Evolutionary conservation across 345 rosid species (phyloP).

Genomic region (Salix caprea): DNA sequence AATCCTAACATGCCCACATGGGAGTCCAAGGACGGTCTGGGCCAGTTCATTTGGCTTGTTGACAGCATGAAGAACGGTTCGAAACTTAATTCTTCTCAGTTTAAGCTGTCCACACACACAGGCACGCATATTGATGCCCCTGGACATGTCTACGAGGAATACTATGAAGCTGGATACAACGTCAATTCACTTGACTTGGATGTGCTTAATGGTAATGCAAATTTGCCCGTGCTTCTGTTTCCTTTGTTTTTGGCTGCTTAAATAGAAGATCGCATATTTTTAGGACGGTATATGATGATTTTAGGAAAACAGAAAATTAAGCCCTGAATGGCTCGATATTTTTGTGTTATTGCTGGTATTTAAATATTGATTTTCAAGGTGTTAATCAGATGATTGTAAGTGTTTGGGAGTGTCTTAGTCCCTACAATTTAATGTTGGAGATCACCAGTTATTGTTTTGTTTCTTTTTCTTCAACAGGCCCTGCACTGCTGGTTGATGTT

Average conservation of each 20-base stretch:
- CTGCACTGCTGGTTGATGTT: slow-evolving; percentile 25
- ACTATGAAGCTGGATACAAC: slow-evolving; percentile 48
- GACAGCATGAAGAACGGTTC: slow-evolving; percentile 48
- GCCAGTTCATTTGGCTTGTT: slow-evolving; percentile 35
- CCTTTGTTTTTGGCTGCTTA: neutral
- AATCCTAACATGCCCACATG: slow-evolving; percentile 32
- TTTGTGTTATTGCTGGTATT: no score
- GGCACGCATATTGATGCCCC: slow-evolving; percentile 62
- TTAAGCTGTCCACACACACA: slow-evolving; percentile 38
- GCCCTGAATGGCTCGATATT: no score
- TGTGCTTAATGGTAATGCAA: neutral
- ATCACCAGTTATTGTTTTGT: neutral
- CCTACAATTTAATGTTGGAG: neutral
- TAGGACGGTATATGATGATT: no score
- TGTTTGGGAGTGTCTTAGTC: neutral
- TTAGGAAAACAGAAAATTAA: no score
- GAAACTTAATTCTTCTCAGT: slow-evolving; percentile 21
- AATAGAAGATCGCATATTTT: no score
- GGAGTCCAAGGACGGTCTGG: slow-evolving; percentile 33
- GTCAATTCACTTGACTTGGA: slow-evolving; percentile 39
- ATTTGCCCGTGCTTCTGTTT: neutral
- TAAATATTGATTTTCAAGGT: no score
- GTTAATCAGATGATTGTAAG: no score
- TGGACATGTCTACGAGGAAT: slow-evolving; percentile 39
- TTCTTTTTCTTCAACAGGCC: slow-evolving; percentile 9